These are phyloP conservation scores for Cystobasidium onofrii DNA, from an alignment of 768 basidiomycete species.

Conservation along the genomic window DNA sequence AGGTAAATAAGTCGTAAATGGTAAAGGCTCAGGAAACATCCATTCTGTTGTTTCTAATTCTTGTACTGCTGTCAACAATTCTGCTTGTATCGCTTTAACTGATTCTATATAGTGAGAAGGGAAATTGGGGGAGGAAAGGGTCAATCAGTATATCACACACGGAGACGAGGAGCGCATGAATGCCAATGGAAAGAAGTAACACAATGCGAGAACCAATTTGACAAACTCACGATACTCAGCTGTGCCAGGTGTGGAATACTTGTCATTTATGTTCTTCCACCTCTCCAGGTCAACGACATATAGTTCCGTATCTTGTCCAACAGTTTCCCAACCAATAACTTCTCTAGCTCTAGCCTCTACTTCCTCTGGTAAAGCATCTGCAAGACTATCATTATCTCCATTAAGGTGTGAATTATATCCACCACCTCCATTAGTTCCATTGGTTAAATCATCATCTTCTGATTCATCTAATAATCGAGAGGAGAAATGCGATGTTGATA, in stretches of 20 bases:
- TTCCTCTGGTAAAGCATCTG: slow-evolving; percentile 9
- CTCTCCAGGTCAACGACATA: neutral
- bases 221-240: slow-evolving; percentile 11
- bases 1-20: neutral
- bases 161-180: too few relatives aligned
- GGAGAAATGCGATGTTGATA: neutral
- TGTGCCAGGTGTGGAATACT: neutral
- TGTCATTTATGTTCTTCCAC: neutral
- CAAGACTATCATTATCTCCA: neutral
- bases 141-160: too few relatives aligned
- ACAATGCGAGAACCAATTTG: neutral
- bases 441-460: neutral
- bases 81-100: slow-evolving; percentile 16
- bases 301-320: slow-evolving; percentile 1
- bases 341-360: slow-evolving; percentile 24
- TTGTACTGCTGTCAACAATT: neutral
- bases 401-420: neutral
- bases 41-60: slow-evolving; percentile 17
- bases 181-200: neutral
- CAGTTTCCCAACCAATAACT: slow-evolving; percentile 11
- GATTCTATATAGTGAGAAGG: neutral
- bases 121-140: too few relatives aligned
- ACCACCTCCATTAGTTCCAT: neutral
- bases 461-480: slow-evolving; percentile 7
- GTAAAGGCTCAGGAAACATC: slow-evolving; percentile 20